phyloP scores from a whole-genome alignment of 139 green algal genomes.

The Chlorella sp. region DNA sequence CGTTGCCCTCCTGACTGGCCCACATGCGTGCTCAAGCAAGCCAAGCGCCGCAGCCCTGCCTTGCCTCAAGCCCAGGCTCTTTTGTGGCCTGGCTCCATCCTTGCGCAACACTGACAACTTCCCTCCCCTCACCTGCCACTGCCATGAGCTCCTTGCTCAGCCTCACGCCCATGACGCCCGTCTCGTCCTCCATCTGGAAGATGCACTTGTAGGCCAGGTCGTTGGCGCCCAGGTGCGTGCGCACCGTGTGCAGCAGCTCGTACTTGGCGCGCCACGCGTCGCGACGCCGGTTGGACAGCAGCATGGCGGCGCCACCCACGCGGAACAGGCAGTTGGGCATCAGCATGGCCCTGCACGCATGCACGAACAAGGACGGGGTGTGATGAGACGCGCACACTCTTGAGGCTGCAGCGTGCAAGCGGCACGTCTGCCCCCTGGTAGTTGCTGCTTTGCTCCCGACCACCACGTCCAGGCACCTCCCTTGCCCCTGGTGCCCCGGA shows the following conservation, averaged over 20 bases:
- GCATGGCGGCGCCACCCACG: conserved; percentile 84
- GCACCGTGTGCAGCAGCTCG: conserved; percentile 68
- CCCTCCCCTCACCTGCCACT: conserved; percentile 74
- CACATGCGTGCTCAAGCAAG: too few relatives aligned
- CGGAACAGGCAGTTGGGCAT: conserved; percentile 98
- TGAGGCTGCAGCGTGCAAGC: neutral
- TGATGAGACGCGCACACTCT: too few relatives aligned
- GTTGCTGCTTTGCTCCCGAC: too few relatives aligned
- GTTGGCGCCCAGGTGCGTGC: conserved; percentile 88
- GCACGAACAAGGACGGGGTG: too few relatives aligned
- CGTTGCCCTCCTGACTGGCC: too few relatives aligned
- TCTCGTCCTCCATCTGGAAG: conserved; percentile 61
- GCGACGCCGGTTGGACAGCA: conserved; percentile 81
- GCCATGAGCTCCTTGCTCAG: conserved; percentile 91
- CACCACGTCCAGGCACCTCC: too few relatives aligned
- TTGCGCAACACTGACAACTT: too few relatives aligned
- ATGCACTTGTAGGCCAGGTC: conserved; percentile 87
- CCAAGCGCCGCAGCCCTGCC: too few relatives aligned
- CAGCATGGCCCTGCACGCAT: conserved; percentile 85
- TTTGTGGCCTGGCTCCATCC: too few relatives aligned
- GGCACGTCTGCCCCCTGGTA: neutral
- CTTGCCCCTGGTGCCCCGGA: neutral
- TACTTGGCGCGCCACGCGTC: conserved; percentile 77
- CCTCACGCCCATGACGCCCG: conserved; percentile 62
- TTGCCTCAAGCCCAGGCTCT: too few relatives aligned